A percentile compares a stretch with the other conserved stretches of the same genome.
These are phyloP conservation scores for Fistulina hepatica DNA, from an alignment of 1,284 basidiomycete genomes.

Conservation along the genomic window DNA sequence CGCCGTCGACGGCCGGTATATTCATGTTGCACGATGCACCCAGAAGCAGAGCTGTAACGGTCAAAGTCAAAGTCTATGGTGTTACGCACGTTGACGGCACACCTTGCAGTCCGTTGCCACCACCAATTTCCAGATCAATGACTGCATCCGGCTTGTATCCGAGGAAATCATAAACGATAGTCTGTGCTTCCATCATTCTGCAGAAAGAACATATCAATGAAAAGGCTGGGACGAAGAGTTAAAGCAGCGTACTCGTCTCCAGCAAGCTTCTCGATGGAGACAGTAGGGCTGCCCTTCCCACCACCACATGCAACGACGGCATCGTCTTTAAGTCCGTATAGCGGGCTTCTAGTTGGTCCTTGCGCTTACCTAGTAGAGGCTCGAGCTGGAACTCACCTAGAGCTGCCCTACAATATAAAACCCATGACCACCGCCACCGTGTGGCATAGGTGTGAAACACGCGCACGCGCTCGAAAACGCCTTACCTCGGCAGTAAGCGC, in stretches of 20 bases:
- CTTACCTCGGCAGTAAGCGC: too few species aligned
- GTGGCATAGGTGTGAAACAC: too few species aligned
- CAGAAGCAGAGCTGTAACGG: too few species aligned
- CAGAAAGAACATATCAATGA: slow-evolving; percentile 5
- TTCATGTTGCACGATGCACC: slow-evolving; percentile 27
- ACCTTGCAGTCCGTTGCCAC: slow-evolving; percentile 46
- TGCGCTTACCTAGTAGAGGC: too few species aligned
- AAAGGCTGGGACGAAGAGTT: not conserved
- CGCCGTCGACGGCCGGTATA: slow-evolving; percentile 30
- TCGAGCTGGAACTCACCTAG: too few species aligned
- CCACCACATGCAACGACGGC: slow-evolving; percentile 27
- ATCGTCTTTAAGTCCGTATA: slow-evolving; percentile 14
- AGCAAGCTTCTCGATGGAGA: slow-evolving; percentile 26
- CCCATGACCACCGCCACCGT: too few species aligned
- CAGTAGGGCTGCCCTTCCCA: slow-evolving; percentile 26
- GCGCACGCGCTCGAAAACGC: too few species aligned
- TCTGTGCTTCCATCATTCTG: slow-evolving; percentile 17
- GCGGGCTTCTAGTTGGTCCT: too few species aligned
- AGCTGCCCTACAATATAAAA: too few species aligned
- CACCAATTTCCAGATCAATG: slow-evolving; percentile 39
- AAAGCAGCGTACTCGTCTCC: slow-evolving; percentile 29
- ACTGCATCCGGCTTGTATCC: slow-evolving; percentile 22
- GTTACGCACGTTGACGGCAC: too few species aligned
- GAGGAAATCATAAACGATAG: slow-evolving; percentile 25
- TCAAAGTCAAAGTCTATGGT: too few species aligned